phyloP scores from a whole-genome alignment of 768 basidiomycete genomes.

The Neoboletus brunneissimus region DNA sequence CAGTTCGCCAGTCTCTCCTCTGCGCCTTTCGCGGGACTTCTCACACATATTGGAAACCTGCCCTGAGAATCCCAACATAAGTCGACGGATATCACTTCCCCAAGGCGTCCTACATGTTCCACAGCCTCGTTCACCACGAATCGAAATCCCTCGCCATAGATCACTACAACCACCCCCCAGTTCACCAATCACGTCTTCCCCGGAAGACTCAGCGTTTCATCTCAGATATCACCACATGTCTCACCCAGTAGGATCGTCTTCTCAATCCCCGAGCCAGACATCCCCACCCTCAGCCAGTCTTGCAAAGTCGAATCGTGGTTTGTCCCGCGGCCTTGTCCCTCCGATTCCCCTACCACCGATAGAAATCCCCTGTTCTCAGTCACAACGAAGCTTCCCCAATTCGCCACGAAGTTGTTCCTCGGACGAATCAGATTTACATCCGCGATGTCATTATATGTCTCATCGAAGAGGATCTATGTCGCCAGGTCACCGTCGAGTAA shows the following conservation, averaged over 20 bases:
- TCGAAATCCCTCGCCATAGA: slow-evolving; percentile 16
- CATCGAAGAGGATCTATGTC: neutral
- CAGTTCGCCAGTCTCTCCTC: neutral
- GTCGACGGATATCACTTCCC: slow-evolving; percentile 5
- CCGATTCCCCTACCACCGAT: neutral
- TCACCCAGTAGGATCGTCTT: neutral
- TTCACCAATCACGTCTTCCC: slow-evolving; percentile 18
- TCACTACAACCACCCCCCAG: neutral
- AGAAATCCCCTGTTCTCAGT: neutral
- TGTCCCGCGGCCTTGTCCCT: neutral
- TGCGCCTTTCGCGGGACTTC: slow-evolving; percentile 1
- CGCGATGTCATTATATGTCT: slow-evolving; percentile 1
- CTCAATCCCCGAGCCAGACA: neutral
- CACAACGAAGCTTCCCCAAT: neutral
- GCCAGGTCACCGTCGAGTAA: slow-evolving; percentile 1
- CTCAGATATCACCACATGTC: slow-evolving; percentile 8
- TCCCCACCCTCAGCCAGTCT: slow-evolving; percentile 8
- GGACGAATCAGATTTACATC: slow-evolving; percentile 4
- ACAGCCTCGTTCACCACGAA: slow-evolving; percentile 1
- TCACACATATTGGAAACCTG: slow-evolving; percentile 1
- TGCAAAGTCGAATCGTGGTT: neutral
- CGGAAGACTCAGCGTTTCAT: slow-evolving; percentile 14
- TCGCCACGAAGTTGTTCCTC: slow-evolving; percentile 6
- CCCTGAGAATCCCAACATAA: neutral
- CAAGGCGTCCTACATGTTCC: neutral